A percentile compares a stretch with the other conserved stretches of the same genome.
These are phyloP conservation scores for Talaromyces pinophilus DNA, from an alignment of 2,329 filamentous ascomycete genomes.

Conservation along the genomic window DNA sequence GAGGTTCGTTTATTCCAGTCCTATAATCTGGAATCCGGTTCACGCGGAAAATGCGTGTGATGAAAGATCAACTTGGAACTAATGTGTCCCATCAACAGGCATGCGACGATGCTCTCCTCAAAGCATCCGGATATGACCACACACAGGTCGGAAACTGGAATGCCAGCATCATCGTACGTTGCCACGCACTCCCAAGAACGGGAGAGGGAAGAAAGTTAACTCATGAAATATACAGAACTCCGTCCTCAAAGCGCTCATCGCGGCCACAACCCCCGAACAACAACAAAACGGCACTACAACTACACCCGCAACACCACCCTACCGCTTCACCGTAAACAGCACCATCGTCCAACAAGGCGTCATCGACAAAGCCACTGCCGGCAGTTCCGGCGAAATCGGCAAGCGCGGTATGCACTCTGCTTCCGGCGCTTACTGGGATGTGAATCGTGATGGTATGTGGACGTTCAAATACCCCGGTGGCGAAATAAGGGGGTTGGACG, in stretches of 20 bases:
- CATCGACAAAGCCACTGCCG: conserved; percentile 53
- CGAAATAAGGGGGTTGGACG: conserved; percentile 50
- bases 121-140: conserved; percentile 81
- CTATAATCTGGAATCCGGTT: not conserved
- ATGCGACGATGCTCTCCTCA: conserved; percentile 75
- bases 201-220: too few species aligned
- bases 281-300: conserved; percentile 26
- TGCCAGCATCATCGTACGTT: conserved; percentile 81
- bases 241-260: conserved; percentile 45
- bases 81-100: conserved; percentile 57
- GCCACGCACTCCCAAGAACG: not conserved
- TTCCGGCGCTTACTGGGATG: conserved; percentile 54
- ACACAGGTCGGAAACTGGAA: conserved; percentile 85
- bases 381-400: conserved; percentile 65
- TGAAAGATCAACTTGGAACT: not conserved
- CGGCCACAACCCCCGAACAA: conserved; percentile 43
- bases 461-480: conserved; percentile 53
- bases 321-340: conserved; percentile 96
- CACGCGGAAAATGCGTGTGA: not conserved
- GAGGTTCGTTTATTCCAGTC: conserved; percentile 61
- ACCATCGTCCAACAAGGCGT: conserved; percentile 92
- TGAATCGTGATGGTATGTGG: conserved; percentile 56
- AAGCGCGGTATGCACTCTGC: conserved; percentile 68
- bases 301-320: conserved; percentile 54
- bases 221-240: conserved; percentile 34